A percentile compares a stretch with the other conserved stretches of the same genome.
Conservation (phyloP, 768 basidiomycete genomes). For the Suillus placidus region DNA sequence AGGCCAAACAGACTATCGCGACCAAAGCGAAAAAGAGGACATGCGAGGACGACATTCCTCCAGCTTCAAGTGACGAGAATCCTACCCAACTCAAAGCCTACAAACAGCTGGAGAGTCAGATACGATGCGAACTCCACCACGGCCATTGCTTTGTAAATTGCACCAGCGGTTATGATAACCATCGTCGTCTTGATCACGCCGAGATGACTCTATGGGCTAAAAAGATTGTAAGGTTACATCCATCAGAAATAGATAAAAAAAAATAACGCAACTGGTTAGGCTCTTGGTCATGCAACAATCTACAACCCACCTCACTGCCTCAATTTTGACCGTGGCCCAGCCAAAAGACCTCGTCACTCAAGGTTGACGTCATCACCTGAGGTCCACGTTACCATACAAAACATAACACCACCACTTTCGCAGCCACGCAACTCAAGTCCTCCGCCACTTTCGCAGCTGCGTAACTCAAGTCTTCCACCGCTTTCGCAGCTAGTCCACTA, state of each 20-base stretch:
- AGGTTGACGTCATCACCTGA: too few relatives aligned
- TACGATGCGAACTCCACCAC: background rate
- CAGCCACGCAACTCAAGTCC: too few relatives aligned
- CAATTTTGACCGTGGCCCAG: background rate
- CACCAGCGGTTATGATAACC: background rate
- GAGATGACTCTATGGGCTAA: background rate
- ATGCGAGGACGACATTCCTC: background rate
- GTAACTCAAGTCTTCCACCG: too few relatives aligned
- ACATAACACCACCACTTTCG: too few relatives aligned
- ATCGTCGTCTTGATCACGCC: background rate
- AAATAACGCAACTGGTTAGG: background rate
- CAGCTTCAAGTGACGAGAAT: background rate
- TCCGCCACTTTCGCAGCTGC: too few relatives aligned
- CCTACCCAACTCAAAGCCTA: background rate
- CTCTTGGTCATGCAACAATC: background rate
- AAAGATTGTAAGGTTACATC: too few relatives aligned
- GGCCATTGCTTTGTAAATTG: background rate
- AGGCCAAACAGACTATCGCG: background rate
- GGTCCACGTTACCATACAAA: background rate
- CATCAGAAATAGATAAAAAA: too few relatives aligned
- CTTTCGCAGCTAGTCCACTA: too few relatives aligned
- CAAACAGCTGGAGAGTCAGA: background rate
- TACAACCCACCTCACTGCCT: background rate
- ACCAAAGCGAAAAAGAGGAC: background rate
- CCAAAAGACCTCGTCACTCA: background rate